Percentiles rank a stretch among this genome's conserved stretches.
phyloP scores from a whole-genome alignment of 1,284 basidiomycete species.

The Ganoderma leucocontextum region DNA sequence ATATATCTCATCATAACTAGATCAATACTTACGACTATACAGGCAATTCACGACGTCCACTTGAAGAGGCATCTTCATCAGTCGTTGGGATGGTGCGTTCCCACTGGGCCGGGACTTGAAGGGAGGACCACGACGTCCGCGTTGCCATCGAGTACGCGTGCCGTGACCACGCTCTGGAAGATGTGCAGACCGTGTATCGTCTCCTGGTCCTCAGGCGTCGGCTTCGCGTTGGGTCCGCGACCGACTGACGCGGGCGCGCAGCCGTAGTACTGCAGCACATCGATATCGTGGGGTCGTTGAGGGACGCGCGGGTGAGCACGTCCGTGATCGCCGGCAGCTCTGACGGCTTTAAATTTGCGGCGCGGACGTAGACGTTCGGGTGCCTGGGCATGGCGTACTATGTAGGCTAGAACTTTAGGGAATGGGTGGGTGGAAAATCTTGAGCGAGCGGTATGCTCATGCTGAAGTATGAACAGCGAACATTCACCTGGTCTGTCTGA shows the following conservation, averaged over 20 bases:
- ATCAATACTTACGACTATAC: background rate
- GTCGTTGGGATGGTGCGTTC: background rate
- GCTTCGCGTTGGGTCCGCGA: background rate
- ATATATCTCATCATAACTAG: too few relatives aligned
- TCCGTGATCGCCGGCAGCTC: background rate
- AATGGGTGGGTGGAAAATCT: too few relatives aligned
- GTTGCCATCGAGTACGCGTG: background rate
- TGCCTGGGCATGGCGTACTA: slow-evolving; percentile 1
- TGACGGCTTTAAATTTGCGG: background rate
- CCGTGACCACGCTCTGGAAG: background rate
- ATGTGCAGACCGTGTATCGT: background rate
- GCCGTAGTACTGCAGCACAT: background rate
- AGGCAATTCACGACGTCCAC: background rate
- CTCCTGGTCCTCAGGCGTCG: background rate
- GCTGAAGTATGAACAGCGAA: too few relatives aligned
- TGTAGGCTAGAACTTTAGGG: too few relatives aligned
- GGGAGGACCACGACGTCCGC: background rate
- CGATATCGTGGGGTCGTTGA: background rate
- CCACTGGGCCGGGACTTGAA: too few relatives aligned
- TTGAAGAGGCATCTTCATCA: background rate
- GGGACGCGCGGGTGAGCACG: background rate
- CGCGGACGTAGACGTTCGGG: background rate
- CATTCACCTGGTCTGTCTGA: too few relatives aligned
- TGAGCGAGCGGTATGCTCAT: too few relatives aligned
- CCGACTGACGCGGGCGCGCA: background rate